Percentiles rank a stretch among this genome's conserved stretches.
Conservation (phyloP, 169 alveolate genomes). For the Plasmodium vivax region DNA sequence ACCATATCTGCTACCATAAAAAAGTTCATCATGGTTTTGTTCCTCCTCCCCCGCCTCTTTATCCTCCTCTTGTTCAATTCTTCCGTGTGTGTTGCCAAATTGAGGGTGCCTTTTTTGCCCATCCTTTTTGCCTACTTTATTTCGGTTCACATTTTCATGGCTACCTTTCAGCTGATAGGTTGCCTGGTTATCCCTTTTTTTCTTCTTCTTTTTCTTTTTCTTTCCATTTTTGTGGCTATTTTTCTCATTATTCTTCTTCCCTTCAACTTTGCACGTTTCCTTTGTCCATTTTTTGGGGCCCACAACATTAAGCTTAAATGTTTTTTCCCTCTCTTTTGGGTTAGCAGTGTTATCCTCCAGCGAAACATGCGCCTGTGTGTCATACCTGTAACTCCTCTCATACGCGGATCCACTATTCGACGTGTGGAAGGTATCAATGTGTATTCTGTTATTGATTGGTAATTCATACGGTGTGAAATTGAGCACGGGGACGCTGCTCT, state of each 20-base stretch:
- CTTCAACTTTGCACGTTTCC: constrained; percentile 18
- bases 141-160: not conserved
- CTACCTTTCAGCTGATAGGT: constrained; percentile 1
- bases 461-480: constrained; percentile 73
- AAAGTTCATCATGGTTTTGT: not conserved
- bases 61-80: not conserved
- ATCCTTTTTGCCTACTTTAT: not conserved
- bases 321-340: constrained; percentile 37
- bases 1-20: not conserved
- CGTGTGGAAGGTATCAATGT: constrained; percentile 11
- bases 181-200: not conserved
- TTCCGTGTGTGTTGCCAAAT: not conserved
- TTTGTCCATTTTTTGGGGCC: constrained; percentile 76
- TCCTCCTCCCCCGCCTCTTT: not conserved
- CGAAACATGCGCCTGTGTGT: not conserved
- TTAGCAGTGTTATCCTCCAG: not conserved
- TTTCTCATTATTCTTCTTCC: not conserved
- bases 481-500: constrained; percentile 8
- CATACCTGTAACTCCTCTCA: constrained; percentile 21
- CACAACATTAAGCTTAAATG: constrained; percentile 48
- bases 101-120: not conserved
- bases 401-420: constrained; percentile 6
- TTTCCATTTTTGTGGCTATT: not conserved
- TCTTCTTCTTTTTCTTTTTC: constrained; percentile 36
- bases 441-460: constrained; percentile 46